A percentile compares a stretch with the other conserved stretches of the same genome.
These are phyloP conservation scores for Dryadomyces sulphureus DNA, from an alignment of 2,329 filamentous ascomycete genomes.

Conservation along the genomic window DNA sequence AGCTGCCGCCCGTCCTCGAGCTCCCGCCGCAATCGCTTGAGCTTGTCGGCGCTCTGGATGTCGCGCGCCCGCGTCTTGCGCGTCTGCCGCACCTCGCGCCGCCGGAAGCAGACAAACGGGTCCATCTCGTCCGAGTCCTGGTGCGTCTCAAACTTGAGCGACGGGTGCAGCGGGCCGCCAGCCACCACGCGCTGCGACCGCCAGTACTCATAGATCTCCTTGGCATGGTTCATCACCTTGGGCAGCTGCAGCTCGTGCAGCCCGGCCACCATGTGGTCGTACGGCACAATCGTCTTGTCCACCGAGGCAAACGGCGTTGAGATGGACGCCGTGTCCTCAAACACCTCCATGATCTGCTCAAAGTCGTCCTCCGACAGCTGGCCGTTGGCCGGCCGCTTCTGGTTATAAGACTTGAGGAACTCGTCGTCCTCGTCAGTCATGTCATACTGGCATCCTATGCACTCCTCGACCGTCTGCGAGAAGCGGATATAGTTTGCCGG, in stretches of 20 bases:
- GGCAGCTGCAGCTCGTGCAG: slow-evolving; percentile 36
- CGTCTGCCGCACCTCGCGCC: slow-evolving; percentile 84
- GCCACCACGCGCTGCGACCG: slow-evolving; percentile 50
- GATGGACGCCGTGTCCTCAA: slow-evolving; percentile 70
- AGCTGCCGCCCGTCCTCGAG: slow-evolving; percentile 78
- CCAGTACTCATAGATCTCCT: slow-evolving; percentile 84
- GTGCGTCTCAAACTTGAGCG: slow-evolving; percentile 85
- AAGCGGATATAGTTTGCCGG: slow-evolving; percentile 93
- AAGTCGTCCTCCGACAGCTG: slow-evolving; percentile 81
- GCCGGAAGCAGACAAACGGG: slow-evolving; percentile 94
- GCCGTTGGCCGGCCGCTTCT: slow-evolving; percentile 47
- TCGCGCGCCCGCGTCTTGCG: slow-evolving; percentile 91
- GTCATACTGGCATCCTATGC: slow-evolving; percentile 78
- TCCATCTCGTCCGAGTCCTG: slow-evolving; percentile 91
- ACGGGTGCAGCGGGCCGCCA: slow-evolving; percentile 60
- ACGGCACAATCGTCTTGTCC: slow-evolving; percentile 71
- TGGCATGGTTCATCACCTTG: slow-evolving; percentile 44
- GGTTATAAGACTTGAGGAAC: slow-evolving; percentile 73
- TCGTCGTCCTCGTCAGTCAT: slow-evolving; percentile 84
- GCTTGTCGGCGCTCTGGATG: slow-evolving; percentile 84
- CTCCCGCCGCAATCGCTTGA: slow-evolving; percentile 81
- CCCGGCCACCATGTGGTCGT: slow-evolving; percentile 59
- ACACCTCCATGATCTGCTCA: slow-evolving; percentile 87
- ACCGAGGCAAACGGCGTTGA: slow-evolving; percentile 82
- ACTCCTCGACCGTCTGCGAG: slow-evolving; percentile 96